Base-by-base conservation (phyloP, 2,329 filamentous ascomycete genomes). In the Volutella citrinella region DNA sequence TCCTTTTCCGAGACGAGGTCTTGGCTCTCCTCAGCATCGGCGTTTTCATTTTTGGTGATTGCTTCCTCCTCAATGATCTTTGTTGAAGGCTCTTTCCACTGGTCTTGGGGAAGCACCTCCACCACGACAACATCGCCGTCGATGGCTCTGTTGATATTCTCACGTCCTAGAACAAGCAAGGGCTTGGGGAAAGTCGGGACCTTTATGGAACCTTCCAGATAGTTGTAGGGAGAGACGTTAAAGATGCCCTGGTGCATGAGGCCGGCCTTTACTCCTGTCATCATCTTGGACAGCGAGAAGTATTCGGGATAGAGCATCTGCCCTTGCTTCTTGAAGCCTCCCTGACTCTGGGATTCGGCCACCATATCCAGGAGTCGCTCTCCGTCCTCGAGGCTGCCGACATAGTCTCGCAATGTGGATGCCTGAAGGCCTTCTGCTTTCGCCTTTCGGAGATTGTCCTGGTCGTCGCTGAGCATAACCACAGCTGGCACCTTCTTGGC, bases 171-270 rank as follows among this genome's bases (percentile, higher is more conserved):
- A 28, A 98, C 77, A 12, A 98, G 72, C 19, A 98, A 76, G 2
- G 89, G 76, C 53, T 93, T 94, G 40, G 93, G 84, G 54, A 98
- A 98, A 5, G 90, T 80, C 2, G 90, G 80, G 1, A 95, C 89
- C 51, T 91, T 84, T 43, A 97, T 85, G 1, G 88, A 89, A 3
- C 88, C 93, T 61, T 98, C 93, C 10, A 98, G 73, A 52, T 97
- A 98, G 66, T 98, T 98, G 72, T 97, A 98, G 1, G 88, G 87
- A 7, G 93, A 97, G 18, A 97, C 88, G 55, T 90, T 95, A 69
- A 96, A 98, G 16, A 87, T 82, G 7, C 93, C 93, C 64, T 98
- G 91, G 59, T 98, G 93, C 51, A 98, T 69, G 34, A 88, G 80
- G 5, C 90, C 89, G 32, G 80, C 81, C 67, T 94, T 94, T 36